Conservation (phyloP, 1,284 basidiomycete genomes). For the Apiotrichum brassicae region DNA sequence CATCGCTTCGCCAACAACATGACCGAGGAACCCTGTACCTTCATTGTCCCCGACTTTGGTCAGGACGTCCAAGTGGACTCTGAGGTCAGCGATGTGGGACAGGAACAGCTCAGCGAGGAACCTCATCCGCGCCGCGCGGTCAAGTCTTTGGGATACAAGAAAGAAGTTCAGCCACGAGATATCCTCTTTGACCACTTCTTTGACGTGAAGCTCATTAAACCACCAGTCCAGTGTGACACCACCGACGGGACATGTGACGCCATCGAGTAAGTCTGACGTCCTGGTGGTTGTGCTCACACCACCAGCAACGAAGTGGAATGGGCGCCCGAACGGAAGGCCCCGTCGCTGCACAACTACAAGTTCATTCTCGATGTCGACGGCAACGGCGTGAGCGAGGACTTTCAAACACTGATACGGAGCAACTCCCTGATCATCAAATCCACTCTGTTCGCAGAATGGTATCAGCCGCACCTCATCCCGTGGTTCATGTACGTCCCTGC, state of each 20-base stretch:
- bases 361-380: conserved; percentile 51
- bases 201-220: conserved; percentile 41
- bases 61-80: background rate
- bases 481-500: conserved; percentile 47
- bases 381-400: conserved; percentile 48
- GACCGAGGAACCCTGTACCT: conserved; percentile 17
- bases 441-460: conserved; percentile 46
- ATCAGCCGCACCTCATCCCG: conserved; percentile 45
- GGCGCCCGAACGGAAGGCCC: conserved; percentile 26
- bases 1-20: conserved; percentile 44
- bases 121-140: background rate
- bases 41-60: conserved; percentile 29
- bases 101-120: too few species aligned
- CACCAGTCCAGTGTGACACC: conserved; percentile 38
- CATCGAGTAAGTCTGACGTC: conserved; percentile 30
- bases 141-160: conserved; percentile 15
- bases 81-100: background rate
- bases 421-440: conserved; percentile 50
- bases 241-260: conserved; percentile 42
- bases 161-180: conserved; percentile 16
- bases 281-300: background rate
- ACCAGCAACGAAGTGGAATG: conserved; percentile 35
- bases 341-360: conserved; percentile 43
- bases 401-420: conserved; percentile 45
- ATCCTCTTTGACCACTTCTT: conserved; percentile 32